Evolutionary conservation across 2,329 filamentous ascomycete genomes (phyloP).

Genomic region (Fulvia fulva): DNA sequence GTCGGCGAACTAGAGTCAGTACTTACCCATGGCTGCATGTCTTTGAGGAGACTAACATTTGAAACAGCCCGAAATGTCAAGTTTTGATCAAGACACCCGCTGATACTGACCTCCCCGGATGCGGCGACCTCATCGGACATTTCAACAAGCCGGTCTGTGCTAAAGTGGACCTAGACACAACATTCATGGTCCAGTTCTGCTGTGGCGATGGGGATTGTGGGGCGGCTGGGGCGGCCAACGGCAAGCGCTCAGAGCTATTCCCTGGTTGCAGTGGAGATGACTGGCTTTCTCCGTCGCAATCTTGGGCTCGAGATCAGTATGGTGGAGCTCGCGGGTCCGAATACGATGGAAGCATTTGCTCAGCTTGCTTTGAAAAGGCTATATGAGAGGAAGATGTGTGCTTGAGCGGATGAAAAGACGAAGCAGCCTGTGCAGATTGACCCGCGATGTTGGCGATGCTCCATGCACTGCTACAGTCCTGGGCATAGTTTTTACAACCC

Average conservation of each 20-base stretch:
- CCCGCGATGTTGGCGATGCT: too few species aligned
- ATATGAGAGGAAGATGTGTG: neutral
- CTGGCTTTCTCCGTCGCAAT: neutral
- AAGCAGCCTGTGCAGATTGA: too few species aligned
- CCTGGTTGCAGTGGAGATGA: neutral
- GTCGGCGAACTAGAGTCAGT: too few species aligned
- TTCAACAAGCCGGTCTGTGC: neutral
- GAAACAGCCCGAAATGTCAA: neutral
- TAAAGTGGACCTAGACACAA: neutral
- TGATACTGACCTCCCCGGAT: neutral
- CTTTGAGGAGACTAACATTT: too few species aligned
- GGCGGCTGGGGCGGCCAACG: neutral
- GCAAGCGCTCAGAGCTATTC: neutral
- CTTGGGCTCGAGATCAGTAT: neutral
- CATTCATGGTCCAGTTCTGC: constrained; percentile 4
- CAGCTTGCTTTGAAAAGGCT: neutral
- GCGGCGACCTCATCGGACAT: neutral
- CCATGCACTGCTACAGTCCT: too few species aligned
- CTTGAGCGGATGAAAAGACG: too few species aligned
- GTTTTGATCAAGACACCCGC: neutral
- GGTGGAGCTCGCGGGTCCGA: neutral
- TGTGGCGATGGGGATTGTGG: constrained; percentile 1
- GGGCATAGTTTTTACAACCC: too few species aligned
- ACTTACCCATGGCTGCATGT: too few species aligned
- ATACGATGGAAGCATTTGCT: neutral